A percentile compares a stretch with the other conserved stretches of the same genome.
Conservation (phyloP, 371 early-diverging fungal species). For the Zychaea mexicana region DNA sequence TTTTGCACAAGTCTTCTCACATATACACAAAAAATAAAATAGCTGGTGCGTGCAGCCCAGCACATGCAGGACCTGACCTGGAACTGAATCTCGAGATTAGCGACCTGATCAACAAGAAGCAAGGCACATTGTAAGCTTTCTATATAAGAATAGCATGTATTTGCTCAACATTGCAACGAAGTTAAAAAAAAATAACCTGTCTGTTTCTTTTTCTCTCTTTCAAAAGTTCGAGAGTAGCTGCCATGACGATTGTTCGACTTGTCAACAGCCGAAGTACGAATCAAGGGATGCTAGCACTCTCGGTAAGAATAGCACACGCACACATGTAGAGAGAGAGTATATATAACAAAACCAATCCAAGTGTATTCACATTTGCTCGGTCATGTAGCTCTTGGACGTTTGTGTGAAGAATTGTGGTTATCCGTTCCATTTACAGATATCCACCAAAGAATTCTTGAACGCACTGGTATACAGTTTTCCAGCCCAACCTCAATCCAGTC, state of each 20-base stretch:
- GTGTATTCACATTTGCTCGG: background rate
- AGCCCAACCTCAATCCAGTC: slow-evolving; percentile 61
- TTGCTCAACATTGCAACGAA: background rate
- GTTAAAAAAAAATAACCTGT: background rate
- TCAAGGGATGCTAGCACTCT: slow-evolving; percentile 79
- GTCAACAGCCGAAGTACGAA: slow-evolving; percentile 77
- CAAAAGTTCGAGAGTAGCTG: slow-evolving; percentile 90
- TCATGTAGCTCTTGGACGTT: slow-evolving; percentile 82
- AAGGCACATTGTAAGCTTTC: slow-evolving; percentile 74
- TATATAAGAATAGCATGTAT: background rate
- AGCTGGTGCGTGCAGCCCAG: slow-evolving; percentile 83
- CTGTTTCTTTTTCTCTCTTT: too few relatives aligned
- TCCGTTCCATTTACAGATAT: slow-evolving; percentile 94
- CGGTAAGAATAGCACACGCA: slow-evolving; percentile 34
- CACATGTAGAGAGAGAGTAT: background rate
- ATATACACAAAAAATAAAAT: background rate
- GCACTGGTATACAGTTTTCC: slow-evolving; percentile 95
- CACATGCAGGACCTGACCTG: slow-evolving; percentile 76
- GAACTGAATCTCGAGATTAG: slow-evolving; percentile 91
- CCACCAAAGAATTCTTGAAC: slow-evolving; percentile 95
- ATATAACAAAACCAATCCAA: too few relatives aligned
- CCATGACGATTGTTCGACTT: slow-evolving; percentile 76
- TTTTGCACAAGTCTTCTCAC: too few relatives aligned
- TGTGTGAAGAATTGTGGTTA: slow-evolving; percentile 98
- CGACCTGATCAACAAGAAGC: slow-evolving; percentile 89